Evolutionary conservation across 2,329 filamentous ascomycete species (phyloP), one percentile per base, ranked within the genome.

Genomic region (Emmonsiellopsis sp.): DNA sequence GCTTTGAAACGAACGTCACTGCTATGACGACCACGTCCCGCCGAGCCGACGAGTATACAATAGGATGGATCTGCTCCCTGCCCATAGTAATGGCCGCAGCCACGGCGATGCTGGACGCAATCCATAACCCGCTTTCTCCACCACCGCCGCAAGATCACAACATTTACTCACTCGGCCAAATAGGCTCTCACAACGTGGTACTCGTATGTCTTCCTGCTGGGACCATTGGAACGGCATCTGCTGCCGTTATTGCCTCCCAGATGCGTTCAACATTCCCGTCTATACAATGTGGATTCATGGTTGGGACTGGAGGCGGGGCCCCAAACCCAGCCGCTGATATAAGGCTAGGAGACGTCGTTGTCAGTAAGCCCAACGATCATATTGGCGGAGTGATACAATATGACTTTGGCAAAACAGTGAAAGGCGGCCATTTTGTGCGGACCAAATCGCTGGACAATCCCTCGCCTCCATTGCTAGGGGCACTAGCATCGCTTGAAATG

Each of bases 291-390:
- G 52, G 51, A 7, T 45, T 62, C 46, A 43, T 62, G 41, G 57
- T 61, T 16, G 60, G 57, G 30, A 52, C 59, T 34, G 60, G 57
- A 20, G 59, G 58, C 31, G 59, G 56, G 30, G 55, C 58, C 7
- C 59, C 59, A 20, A 50, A 43, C 7, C 20, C 20, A 3, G 34
- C 31, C 11, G 41, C 34, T 11, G 55, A 59, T 46, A 43, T 61
- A 38, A 57, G 55, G 16, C 51, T 62, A 11, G 59, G 59, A 16
- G 59, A 62, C 52, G 56, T 61, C 7, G 59, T 61, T 10, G 53
- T 57, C 10, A 57, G 58, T 50, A 42, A 41, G 20, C 49, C 58
- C 5, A 55, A 30, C 13, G 37, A 30, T 37, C 38, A 11, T 11
- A 41, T 49, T 35, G 38, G 51, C 34, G 52, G 47, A 26, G 57